Evolutionary conservation across 495 filamentous ascomycete genomes (phyloP), one percentile per base, ranked within the genome.

Genomic region (Neohortaea acidophila): DNA sequence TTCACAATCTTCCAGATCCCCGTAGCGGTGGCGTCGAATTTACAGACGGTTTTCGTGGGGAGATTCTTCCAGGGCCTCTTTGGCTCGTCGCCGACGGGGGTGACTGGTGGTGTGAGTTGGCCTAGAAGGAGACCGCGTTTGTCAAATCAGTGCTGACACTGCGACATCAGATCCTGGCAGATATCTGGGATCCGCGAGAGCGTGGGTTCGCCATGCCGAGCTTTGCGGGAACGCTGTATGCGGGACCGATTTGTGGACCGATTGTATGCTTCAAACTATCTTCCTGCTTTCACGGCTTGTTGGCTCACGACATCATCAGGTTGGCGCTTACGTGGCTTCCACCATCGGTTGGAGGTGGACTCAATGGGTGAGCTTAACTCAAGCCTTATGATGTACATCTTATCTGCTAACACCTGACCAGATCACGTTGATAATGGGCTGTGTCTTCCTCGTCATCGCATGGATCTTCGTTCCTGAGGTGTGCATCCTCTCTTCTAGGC

Each of bases 1-100:
- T 75, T 78, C 46, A 61, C 64, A 13, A 65, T 75, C 41, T 75
- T 79, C 50, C 63, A 73, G 40, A 70, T 79, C 23, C 70, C 70
- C 13, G 67, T 72, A 10, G 74, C 74, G 2, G 63, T 77, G 3
- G 75, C 69, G 0, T 59, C 66, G 43, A 76, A 79, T 47, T 36
- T 74, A 0, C 46, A 69, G 38, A 70, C 68, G 2, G 65, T 81
- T 45, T 54, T 81, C 38, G 47, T 80, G 33, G 67, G 65, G 44
- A 72, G 77, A 1, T 75, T 81, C 50, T 55, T 82, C 11, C 41
- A 44, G 15, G 40, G 75, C 9, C 49, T 72, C 22, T 75, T 79
- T 45, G 76, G 73, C 18, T 71, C 70, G 34, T 69, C 74, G 0
- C 70, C 77, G 10, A 48, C 80, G 10, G 69, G 72, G 3, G 64